Conservation (phyloP, 352 stramenopile species). For the Phytophthora megakarya region DNA sequence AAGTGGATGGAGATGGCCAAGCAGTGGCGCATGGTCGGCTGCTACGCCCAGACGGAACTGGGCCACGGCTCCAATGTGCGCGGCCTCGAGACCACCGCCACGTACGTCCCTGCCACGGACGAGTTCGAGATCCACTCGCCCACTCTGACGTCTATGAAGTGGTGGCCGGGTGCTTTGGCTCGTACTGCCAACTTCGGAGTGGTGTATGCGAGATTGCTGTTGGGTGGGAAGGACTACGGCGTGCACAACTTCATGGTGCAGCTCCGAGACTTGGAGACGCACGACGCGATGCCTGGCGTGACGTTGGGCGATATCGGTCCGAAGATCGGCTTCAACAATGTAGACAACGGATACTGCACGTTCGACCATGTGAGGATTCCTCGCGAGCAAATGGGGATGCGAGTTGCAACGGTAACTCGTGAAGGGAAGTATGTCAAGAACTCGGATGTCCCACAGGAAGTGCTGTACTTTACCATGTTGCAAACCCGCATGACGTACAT, state of each 20-base stretch:
- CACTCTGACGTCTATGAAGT: constrained; percentile 95
- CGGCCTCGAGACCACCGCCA: constrained; percentile 95
- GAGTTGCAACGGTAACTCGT: constrained; percentile 54
- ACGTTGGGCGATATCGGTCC: constrained; percentile 68
- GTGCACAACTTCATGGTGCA: constrained; percentile 98
- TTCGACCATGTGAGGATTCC: constrained; percentile 68
- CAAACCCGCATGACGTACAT: constrained; percentile 77
- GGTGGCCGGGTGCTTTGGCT: constrained; percentile 95
- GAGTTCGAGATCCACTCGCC: constrained; percentile 96
- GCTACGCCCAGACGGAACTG: constrained; percentile 90
- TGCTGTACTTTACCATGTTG: constrained; percentile 86
- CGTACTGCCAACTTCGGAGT: constrained; percentile 93
- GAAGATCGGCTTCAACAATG: constrained; percentile 77
- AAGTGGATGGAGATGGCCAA: constrained; percentile 73
- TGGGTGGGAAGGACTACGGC: constrained; percentile 82
- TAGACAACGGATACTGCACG: constrained; percentile 72
- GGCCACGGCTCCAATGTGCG: constrained; percentile 90
- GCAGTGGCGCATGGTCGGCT: constrained; percentile 77
- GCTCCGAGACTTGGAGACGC: constrained; percentile 88
- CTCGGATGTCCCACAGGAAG: constrained; percentile 44
- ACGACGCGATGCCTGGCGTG: constrained; percentile 55
- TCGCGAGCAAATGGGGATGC: constrained; percentile 73
- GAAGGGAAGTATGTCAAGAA: constrained; percentile 74
- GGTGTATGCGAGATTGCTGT: constrained; percentile 89
- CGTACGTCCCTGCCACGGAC: constrained; percentile 87